Evolutionary conservation across 192 early-diverging fungal species (phyloP).

Genomic region (Geosiphon pyriformis): DNA sequence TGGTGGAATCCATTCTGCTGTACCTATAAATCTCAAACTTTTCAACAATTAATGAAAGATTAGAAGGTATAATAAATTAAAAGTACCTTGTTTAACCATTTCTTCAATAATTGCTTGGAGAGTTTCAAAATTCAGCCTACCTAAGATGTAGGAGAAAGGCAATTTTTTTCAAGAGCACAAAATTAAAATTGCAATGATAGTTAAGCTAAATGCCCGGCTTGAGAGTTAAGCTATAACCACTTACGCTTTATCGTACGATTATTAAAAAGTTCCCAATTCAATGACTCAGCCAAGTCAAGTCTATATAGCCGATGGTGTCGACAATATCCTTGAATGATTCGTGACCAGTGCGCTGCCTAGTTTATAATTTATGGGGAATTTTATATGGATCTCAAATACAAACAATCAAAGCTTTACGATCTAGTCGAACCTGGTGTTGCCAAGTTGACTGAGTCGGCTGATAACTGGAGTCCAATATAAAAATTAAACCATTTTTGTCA

Average conservation of each 20-base stretch:
- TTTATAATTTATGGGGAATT: not conserved
- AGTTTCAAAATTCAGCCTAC: conserved; percentile 54
- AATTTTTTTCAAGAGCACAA: not conserved
- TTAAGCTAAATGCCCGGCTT: not conserved
- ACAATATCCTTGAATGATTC: conserved; percentile 71
- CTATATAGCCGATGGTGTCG: conserved; percentile 54
- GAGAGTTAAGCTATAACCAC: not conserved
- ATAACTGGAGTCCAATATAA: too few relatives aligned
- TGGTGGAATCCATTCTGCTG: conserved; percentile 49
- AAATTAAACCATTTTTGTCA: too few relatives aligned
- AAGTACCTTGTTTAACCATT: conserved; percentile 62
- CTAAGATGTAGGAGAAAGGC: conserved; percentile 28
- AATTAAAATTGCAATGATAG: not conserved
- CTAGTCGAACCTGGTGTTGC: conserved; percentile 59
- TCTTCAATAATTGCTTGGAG: conserved; percentile 70
- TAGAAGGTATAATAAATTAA: not conserved
- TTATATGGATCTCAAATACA: not conserved
- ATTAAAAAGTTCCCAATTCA: conserved; percentile 55
- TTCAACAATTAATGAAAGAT: conserved; percentile 4
- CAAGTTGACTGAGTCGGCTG: conserved; percentile 80
- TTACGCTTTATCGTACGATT: conserved; percentile 67
- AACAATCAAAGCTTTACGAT: not conserved
- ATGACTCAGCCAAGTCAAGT: conserved; percentile 57
- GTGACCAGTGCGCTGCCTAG: conserved; percentile 65
- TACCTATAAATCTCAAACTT: conserved; percentile 31